Base-by-base conservation (phyloP, 2,329 filamentous ascomycete genomes). In the Colletotrichum theobromicola region DNA sequence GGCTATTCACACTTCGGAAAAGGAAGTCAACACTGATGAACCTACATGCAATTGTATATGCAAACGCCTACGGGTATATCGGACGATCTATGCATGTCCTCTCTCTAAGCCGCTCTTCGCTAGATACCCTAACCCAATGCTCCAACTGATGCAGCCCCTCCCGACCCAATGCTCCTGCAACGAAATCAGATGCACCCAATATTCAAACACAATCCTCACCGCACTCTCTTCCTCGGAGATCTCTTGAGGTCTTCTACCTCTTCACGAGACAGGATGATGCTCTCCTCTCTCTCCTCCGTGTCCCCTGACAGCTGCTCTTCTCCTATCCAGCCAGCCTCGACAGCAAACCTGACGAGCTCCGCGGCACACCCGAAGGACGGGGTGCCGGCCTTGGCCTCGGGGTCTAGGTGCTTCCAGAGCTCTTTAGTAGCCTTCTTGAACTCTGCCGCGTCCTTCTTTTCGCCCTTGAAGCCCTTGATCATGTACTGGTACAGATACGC, bases 401-500 rank as follows among this genome's bases (percentile, higher is more conserved):
- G 88, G 77, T 91, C 83, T 34, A 93, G 79, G 67, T 91, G 87
- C 58, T 78, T 80, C 87, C 88, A 90, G 77, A 93, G 79, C 80
- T 92, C 89, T 68, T 80, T 83, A 2, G 89, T 91, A 55, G 84
- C 81, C 18, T 82, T 82, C 72, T 83, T 85, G 78, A 92, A 92
- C 4, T 77, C 75, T 5, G 78, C 79, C 15, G 91, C 79, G 24
- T 88, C 86, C 72, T 83, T 84, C 77, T 84, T 86, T 10, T 85
- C 83, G 7, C 90, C 89, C 13, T 77, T 75, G 76, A 90, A 92
- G 74, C 87, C 84, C 8, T 75, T 77, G 4, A 84, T 78, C 70
- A 92, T 81, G 80, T 91, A 92, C 42, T 85, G 83, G 77, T 92
- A 92, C 7, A 92, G 83, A 76, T 92, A 93, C 4, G 90, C 89